These are phyloP conservation scores for Rhodotorula kratochvilovae DNA, from an alignment of 768 basidiomycete species.

Conservation along the genomic window DNA sequence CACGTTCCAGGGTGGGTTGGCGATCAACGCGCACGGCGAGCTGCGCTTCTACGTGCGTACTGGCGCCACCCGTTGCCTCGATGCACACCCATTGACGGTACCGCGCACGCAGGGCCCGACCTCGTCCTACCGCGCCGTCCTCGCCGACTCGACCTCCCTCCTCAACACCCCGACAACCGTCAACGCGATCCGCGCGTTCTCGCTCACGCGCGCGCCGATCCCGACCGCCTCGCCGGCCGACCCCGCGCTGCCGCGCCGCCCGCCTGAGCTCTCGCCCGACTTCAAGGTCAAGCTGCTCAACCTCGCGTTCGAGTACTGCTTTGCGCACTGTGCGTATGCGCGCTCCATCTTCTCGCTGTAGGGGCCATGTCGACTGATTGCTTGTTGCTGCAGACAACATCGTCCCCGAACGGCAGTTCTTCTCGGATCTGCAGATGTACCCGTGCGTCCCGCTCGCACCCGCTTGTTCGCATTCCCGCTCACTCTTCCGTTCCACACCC, in stretches of 20 bases:
- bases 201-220: slow-evolving; percentile 22
- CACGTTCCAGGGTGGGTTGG: slow-evolving; percentile 27
- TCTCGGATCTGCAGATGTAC: slow-evolving; percentile 19
- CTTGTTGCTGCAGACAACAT: slow-evolving; percentile 1
- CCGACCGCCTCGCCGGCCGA: slow-evolving; percentile 18
- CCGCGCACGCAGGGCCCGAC: slow-evolving; percentile 1
- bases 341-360: neutral
- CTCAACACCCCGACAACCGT: slow-evolving; percentile 11
- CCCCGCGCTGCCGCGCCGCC: slow-evolving; percentile 21
- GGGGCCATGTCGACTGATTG: no score
- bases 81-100: no score
- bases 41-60: slow-evolving; percentile 17
- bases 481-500: no score
- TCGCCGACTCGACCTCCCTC: slow-evolving; percentile 26
- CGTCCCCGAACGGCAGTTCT: slow-evolving; percentile 28
- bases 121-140: slow-evolving; percentile 27
- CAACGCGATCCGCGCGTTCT: slow-evolving; percentile 23
- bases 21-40: slow-evolving; percentile 21
- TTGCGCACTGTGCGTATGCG: slow-evolving; percentile 23
- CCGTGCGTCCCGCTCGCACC: neutral
- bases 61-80: neutral
- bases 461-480: neutral
- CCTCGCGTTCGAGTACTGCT: slow-evolving; percentile 33
- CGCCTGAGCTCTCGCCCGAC: slow-evolving; percentile 20
- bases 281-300: slow-evolving; percentile 18